phyloP scores from a whole-genome alignment of 108 stramenopile genomes.

The Tribonema minus region DNA sequence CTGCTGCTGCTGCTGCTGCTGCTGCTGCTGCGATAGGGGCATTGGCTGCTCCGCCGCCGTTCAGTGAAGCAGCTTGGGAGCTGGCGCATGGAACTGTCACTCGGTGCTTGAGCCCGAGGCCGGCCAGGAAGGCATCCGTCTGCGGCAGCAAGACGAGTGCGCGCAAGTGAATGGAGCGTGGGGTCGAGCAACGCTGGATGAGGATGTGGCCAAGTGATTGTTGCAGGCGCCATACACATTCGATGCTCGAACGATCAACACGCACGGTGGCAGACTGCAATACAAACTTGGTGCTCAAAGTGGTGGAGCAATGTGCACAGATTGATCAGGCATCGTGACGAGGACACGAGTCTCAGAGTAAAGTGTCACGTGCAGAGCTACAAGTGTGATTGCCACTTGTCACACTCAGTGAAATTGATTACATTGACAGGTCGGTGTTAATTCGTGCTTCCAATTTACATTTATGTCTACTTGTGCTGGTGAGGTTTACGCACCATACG shows the following conservation, averaged over 20 bases:
- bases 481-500: too few species aligned
- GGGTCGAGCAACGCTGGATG: background rate
- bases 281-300: background rate
- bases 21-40: background rate
- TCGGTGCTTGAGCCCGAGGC: conserved; percentile 10
- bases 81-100: conserved; percentile 15
- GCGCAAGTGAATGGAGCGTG: background rate
- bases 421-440: too few species aligned
- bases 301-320: background rate
- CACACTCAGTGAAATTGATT: too few species aligned
- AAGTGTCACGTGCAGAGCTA: too few species aligned
- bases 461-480: too few species aligned
- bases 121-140: conserved; percentile 4
- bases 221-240: background rate
- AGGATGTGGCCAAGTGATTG: background rate
- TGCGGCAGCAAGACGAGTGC: background rate
- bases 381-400: too few species aligned
- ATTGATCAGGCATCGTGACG: background rate
- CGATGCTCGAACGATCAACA: background rate
- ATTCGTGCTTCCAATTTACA: too few species aligned
- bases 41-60: background rate
- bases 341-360: too few species aligned
- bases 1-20: background rate
- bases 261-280: background rate
- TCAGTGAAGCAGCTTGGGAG: background rate